These are phyloP conservation scores for Septoria petroselini DNA, from an alignment of 2,329 filamentous ascomycete genomes.

Conservation along the genomic window DNA sequence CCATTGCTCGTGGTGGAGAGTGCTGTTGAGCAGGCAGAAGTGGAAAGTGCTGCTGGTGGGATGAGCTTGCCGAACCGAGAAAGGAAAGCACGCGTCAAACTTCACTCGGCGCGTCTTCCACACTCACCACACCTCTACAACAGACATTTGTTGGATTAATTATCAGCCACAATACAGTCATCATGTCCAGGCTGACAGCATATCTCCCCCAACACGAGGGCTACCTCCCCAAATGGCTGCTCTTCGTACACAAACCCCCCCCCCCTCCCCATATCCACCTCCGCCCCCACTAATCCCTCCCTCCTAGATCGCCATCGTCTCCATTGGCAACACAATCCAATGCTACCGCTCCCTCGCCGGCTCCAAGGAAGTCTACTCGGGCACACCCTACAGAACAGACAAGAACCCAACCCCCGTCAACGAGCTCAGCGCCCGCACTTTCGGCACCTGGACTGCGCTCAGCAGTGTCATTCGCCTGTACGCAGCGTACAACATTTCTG, in stretches of 20 bases:
- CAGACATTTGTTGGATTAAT: neutral
- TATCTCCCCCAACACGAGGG: constrained; percentile 50
- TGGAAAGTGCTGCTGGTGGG: constrained; percentile 5
- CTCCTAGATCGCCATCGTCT: constrained; percentile 71
- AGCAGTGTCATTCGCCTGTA: constrained; percentile 75
- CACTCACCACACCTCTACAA: neutral
- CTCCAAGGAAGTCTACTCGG: constrained; percentile 82
- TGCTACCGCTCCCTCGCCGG: constrained; percentile 76
- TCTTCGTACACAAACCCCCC: constrained; percentile 52
- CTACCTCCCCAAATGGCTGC: constrained; percentile 62
- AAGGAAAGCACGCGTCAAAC: constrained; percentile 4
- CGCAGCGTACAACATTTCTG: constrained; percentile 75
- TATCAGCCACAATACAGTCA: neutral
- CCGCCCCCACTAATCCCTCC: constrained; percentile 5
- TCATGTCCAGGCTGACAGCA: constrained; percentile 32
- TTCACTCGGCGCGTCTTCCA: neutral
- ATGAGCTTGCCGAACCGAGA: neutral
- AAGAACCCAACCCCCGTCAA: constrained; percentile 54
- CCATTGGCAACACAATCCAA: constrained; percentile 81
- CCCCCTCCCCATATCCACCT: constrained; percentile 16
- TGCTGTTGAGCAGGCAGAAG: neutral
- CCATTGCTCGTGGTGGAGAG: constrained; percentile 16
- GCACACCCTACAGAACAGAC: constrained; percentile 46
- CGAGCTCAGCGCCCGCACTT: constrained; percentile 72
- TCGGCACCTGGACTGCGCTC: constrained; percentile 84